Evolutionary conservation across 331 rosid species (phyloP).

Genomic region (Prunus yedoensis): DNA sequence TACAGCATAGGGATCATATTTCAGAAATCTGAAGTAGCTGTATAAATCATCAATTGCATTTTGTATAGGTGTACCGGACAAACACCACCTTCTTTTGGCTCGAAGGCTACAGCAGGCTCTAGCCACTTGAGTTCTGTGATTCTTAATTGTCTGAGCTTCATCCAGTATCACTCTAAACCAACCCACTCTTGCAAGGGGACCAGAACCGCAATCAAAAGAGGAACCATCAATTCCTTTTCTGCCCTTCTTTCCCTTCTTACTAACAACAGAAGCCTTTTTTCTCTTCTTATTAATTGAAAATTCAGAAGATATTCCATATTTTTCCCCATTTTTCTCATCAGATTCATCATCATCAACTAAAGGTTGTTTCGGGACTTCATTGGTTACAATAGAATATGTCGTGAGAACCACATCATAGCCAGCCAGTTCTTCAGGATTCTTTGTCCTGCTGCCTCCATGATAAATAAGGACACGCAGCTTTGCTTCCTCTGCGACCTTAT

Average conservation of each 20-base stretch:
- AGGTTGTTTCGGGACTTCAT: constrained; percentile 96
- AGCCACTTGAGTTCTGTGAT: constrained; percentile 99
- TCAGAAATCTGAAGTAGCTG: constrained; percentile 96
- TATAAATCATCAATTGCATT: constrained; percentile 89
- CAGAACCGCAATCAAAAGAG: constrained; percentile 54
- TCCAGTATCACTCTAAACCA: constrained; percentile 96
- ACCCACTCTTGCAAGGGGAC: constrained; percentile 87
- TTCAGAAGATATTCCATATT: constrained; percentile 66
- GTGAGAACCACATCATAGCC: constrained; percentile 89
- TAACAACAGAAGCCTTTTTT: constrained; percentile 50
- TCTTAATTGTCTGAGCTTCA: constrained; percentile 97
- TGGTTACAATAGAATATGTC: constrained; percentile 83
- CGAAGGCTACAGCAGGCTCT: constrained; percentile 97
- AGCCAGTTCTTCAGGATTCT: constrained; percentile 75
- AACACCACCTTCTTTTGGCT: constrained; percentile 98
- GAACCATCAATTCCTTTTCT: constrained; percentile 63
- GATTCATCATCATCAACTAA: constrained; percentile 81
- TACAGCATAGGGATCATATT: constrained; percentile 89
- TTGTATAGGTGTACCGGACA: constrained; percentile 98
- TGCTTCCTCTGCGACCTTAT: constrained; percentile 72
- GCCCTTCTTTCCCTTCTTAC: constrained; percentile 75
- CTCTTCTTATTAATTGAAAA: constrained; percentile 60
- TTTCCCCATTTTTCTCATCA: constrained; percentile 69
- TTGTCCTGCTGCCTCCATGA: constrained; percentile 94
- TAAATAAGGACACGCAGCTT: constrained; percentile 69